phyloP scores from a whole-genome alignment of 2,329 filamentous ascomycete genomes.

The Chrysoporthe deuterocubensis region DNA sequence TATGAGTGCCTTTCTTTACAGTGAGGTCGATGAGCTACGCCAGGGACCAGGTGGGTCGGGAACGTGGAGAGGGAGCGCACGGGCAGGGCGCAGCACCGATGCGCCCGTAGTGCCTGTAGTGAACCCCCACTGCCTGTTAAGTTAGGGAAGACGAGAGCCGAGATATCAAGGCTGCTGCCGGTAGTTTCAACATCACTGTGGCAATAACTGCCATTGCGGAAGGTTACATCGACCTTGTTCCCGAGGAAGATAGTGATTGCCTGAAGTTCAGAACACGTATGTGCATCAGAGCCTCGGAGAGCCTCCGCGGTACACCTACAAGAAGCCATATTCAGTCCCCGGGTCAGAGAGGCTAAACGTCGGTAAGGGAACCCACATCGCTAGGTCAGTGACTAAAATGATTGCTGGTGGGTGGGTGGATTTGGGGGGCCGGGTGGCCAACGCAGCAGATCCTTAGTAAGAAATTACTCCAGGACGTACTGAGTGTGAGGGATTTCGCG shows the following conservation, averaged over 20 bases:
- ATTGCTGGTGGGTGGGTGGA: neutral
- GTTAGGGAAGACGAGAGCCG: neutral
- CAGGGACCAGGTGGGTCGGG: neutral
- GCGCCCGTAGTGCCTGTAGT: neutral
- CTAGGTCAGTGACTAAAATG: neutral
- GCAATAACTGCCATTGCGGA: conserved; percentile 8
- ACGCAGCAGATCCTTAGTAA: neutral
- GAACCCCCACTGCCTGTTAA: conserved; percentile 8
- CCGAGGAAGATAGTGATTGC: conserved; percentile 10
- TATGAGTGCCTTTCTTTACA: neutral
- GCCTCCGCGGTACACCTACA: neutral
- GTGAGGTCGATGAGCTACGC: neutral
- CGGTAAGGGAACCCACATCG: neutral
- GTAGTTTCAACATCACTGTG: conserved; percentile 7
- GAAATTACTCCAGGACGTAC: neutral
- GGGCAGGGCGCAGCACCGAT: neutral
- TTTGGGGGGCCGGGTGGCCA: neutral
- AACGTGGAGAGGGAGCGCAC: neutral
- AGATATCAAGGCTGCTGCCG: conserved; percentile 12
- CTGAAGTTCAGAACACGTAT: neutral
- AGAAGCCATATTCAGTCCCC: neutral
- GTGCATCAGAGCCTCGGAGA: neutral
- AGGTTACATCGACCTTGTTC: conserved; percentile 23
- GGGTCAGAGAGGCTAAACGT: conserved; percentile 1
- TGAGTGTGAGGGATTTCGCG: neutral